A percentile compares a stretch with the other conserved stretches of the same genome.
phyloP scores from a whole-genome alignment of 768 basidiomycete genomes.

The Candolleomyces efflorescens region DNA sequence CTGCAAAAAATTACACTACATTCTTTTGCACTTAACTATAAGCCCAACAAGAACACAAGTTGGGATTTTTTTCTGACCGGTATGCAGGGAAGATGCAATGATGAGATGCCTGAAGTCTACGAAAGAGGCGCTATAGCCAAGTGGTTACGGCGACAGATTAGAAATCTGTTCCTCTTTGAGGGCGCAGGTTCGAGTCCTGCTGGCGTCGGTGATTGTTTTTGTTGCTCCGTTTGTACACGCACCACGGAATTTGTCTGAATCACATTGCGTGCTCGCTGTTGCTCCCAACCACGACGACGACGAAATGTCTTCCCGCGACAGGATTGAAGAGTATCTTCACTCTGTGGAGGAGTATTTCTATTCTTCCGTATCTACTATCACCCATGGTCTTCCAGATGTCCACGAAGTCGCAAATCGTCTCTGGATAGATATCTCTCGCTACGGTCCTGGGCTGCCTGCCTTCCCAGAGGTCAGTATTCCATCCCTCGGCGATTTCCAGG shows the following conservation, averaged over 20 bases:
- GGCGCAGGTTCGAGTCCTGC: conserved; percentile 61
- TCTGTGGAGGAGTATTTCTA: conserved; percentile 61
- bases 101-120: no score
- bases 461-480: conserved; percentile 53
- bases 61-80: conserved; percentile 25
- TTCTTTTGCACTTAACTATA: conserved; percentile 44
- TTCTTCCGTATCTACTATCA: conserved; percentile 50
- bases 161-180: conserved; percentile 68
- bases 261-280: conserved; percentile 6
- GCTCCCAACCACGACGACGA: conserved; percentile 22
- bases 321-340: conserved; percentile 48
- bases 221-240: background rate
- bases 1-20: conserved; percentile 11
- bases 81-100: no score
- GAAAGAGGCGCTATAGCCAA: conserved; percentile 64
- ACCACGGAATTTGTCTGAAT: conserved; percentile 15
- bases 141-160: conserved; percentile 80
- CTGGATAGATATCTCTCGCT: conserved; percentile 78
- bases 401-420: conserved; percentile 63
- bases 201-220: conserved; percentile 42
- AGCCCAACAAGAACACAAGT: conserved; percentile 51
- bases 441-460: conserved; percentile 63
- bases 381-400: conserved; percentile 58
- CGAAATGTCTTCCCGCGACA: conserved; percentile 7
- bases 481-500: conserved; percentile 65